Evolutionary conservation across 257 asterid genomes (phyloP).

Genomic region (Nicotiana undulata): DNA sequence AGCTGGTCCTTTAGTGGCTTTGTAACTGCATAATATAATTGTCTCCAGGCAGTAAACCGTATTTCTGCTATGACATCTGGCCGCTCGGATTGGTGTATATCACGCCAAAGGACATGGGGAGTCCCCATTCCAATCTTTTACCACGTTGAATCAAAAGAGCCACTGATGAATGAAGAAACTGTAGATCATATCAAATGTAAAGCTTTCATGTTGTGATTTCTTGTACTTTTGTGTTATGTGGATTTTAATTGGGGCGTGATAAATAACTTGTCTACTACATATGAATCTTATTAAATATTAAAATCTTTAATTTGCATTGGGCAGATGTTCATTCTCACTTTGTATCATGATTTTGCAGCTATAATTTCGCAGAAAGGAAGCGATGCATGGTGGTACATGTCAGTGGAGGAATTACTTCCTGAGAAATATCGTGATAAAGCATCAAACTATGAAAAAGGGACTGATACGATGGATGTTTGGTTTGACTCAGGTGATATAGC

Average conservation of each 20-base stretch:
- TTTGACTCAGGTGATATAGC: conserved; percentile 78
- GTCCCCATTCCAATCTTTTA: conserved; percentile 97
- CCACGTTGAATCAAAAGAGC: conserved; percentile 77
- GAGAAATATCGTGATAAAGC: conserved; percentile 72
- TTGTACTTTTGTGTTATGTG: neutral
- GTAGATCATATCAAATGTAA: conserved; percentile 76
- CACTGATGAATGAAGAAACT: conserved; percentile 85
- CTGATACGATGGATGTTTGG: conserved; percentile 99
- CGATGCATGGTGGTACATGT: conserved; percentile 99
- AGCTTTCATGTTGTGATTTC: conserved; percentile 18
- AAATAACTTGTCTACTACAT: neutral
- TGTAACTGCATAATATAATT: conserved; percentile 6
- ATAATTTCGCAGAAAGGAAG: conserved; percentile 89
- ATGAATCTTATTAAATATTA: neutral
- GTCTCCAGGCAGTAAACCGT: conserved; percentile 71
- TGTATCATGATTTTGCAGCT: conserved; percentile 43
- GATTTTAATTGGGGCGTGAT: neutral
- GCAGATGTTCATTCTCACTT: neutral
- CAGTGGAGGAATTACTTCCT: conserved; percentile 90
- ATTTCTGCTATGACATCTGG: conserved; percentile 88
- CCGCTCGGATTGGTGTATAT: conserved; percentile 98
- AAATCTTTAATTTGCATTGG: neutral
- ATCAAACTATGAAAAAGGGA: conserved; percentile 67
- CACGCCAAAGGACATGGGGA: conserved; percentile 99
- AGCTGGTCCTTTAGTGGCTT: neutral